These are phyloP conservation scores for Silene conica DNA, from an alignment of 148 eudicot species.

Conservation along the genomic window DNA sequence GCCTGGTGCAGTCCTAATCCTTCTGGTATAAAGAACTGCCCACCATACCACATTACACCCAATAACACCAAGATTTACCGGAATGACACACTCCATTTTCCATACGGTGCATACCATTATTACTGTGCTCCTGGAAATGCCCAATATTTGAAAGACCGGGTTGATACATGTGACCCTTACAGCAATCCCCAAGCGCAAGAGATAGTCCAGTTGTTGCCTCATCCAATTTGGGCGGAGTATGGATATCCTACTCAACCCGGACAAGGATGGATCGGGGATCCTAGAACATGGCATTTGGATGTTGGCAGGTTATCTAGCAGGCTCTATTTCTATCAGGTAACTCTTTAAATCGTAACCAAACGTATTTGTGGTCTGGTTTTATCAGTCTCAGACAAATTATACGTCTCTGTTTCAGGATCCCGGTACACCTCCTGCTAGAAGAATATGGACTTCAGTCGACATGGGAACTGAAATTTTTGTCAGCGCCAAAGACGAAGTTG, in stretches of 20 bases:
- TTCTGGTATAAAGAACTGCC: conserved; percentile 26
- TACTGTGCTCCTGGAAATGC: conserved; percentile 57
- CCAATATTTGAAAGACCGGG: conserved; percentile 28
- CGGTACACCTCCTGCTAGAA: conserved; percentile 29
- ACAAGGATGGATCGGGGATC: conserved; percentile 40
- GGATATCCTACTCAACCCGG: conserved; percentile 38
- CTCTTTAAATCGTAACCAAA: no score
- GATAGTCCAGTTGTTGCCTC: conserved; percentile 37
- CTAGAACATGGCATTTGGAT: conserved; percentile 36
- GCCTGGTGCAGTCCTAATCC: conserved; percentile 38
- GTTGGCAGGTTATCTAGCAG: conserved; percentile 29
- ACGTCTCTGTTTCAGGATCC: conserved; percentile 29
- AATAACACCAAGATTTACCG: conserved; percentile 31
- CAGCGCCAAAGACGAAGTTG: conserved; percentile 21
- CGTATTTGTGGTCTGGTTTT: no score
- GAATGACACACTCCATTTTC: conserved; percentile 36
- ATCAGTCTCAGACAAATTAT: not conserved
- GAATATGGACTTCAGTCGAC: conserved; percentile 30
- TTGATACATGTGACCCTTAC: conserved; percentile 36
- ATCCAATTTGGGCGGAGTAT: conserved; percentile 37
- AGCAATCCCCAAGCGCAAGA: conserved; percentile 44
- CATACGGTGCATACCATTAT: conserved; percentile 47
- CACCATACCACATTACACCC: conserved; percentile 39
- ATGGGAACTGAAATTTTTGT: conserved; percentile 29
- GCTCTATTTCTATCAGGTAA: conserved; percentile 38